Base-by-base conservation (phyloP, 169 alveolate species). In the Babesia caballi region DNA sequence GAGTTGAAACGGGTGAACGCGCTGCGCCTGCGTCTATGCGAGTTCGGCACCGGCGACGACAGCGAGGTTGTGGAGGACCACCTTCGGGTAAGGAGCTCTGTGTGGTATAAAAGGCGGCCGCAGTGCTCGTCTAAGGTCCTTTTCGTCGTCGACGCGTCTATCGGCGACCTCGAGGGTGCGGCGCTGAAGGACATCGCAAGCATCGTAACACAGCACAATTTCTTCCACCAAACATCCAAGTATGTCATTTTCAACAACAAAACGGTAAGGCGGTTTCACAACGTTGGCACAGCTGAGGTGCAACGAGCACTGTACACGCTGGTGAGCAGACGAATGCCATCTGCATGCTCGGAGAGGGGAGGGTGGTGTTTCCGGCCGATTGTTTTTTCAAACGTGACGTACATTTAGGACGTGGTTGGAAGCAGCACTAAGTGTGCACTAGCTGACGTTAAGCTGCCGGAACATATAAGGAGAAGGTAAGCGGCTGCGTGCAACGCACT, bases 171-270 rank as follows among this genome's bases (percentile, higher is more conserved):
- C 5, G 8, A 33, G 25, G 49, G n/a, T 2, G n/a, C 58, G 32
- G 44, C 73, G 19, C 28, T 63, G 49, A n/a, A 47, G 5, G 50
- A 47, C 32, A 49, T 49, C 60, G 58, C 60, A 30, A 44, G 36
- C 28, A 49, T 63, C 19, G 61, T 78, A 28, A 49, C 87, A 6
- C 81, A 78, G 36, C 87, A 78, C 44, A 67, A 57, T 69, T 78
- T 65, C 60, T 71, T 46, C 47, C 81, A 78, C 68, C 69, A 54
- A 35, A 11, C 52, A 27, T 83, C 87, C n/a, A 78, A 78, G 21
- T 70, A 69, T 38, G 87, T 57, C 3, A 54, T 78, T 1, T 78
- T 78, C 74, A 57, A 65, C 51, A 70, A 73, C 19, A 78, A 78
- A 68, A 54, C 58, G 68, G 87, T 78, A 46, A 17, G 73, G 33